phyloP scores from a whole-genome alignment of 805 yeast species.

The Candida incommunis region DNA sequence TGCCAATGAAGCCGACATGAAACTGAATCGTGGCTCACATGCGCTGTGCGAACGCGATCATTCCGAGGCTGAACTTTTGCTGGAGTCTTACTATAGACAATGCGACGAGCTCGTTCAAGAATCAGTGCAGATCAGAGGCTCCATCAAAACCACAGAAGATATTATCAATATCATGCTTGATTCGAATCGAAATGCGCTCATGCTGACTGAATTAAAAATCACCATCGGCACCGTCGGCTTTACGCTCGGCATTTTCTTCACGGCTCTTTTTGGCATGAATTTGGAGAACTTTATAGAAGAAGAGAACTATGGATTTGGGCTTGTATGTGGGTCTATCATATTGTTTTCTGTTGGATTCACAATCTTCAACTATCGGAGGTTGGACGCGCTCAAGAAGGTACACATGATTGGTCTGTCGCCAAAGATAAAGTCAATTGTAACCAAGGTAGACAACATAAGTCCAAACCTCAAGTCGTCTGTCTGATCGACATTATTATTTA shows the following conservation, averaged over 20 bases:
- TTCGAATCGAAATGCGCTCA: constrained; percentile 78
- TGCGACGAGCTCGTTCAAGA: constrained; percentile 90
- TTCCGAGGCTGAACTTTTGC: constrained; percentile 72
- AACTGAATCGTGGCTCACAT: constrained; percentile 22
- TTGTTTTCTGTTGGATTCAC: constrained; percentile 33
- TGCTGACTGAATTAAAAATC: constrained; percentile 73
- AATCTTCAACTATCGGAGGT: constrained; percentile 25
- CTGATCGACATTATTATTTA: too few relatives aligned
- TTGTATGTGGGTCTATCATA: constrained; percentile 31
- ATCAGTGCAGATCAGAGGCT: constrained; percentile 67
- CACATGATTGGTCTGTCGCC: constrained; percentile 1
- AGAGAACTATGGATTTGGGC: constrained; percentile 48
- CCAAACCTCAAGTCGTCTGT: too few relatives aligned
- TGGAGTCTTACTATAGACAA: constrained; percentile 82
- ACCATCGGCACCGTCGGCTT: constrained; percentile 75
- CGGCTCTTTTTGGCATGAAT: constrained; percentile 93
- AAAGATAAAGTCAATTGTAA: not conserved
- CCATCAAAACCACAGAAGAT: constrained; percentile 83
- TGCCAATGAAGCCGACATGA: constrained; percentile 21
- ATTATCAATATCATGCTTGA: constrained; percentile 83
- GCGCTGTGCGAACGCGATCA: constrained; percentile 23
- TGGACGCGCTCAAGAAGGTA: not conserved
- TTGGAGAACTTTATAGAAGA: constrained; percentile 87
- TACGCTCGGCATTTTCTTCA: constrained; percentile 70
- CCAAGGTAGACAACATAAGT: too few relatives aligned